These are phyloP conservation scores for Sphenostylis stenocarpa DNA, from an alignment of 306 rosid species.

Conservation along the genomic window DNA sequence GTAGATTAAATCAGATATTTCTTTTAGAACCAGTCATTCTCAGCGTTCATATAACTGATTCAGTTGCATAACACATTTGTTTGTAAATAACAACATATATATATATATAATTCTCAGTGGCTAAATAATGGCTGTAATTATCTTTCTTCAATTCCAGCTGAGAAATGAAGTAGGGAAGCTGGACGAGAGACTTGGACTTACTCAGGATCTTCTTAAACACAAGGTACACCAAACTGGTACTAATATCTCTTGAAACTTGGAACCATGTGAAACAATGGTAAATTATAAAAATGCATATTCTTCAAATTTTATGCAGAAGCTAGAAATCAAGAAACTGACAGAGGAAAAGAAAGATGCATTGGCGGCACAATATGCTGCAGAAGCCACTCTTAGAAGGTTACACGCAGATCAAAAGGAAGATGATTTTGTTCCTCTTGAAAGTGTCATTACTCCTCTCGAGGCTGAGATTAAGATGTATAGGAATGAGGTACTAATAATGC, in stretches of 20 bases:
- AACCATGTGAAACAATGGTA: not conserved
- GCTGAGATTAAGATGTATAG: conserved; percentile 81
- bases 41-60: not conserved
- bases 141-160: conserved; percentile 52
- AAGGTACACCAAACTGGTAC: conserved; percentile 53
- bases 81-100: not conserved
- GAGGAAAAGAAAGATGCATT: conserved; percentile 79
- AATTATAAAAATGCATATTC: conserved; percentile 6
- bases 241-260: conserved; percentile 22
- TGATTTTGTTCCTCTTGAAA: conserved; percentile 62
- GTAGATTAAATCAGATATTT: conserved; percentile 3
- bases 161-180: conserved; percentile 50
- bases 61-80: not conserved
- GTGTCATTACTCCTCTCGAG: conserved; percentile 82
- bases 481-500: conserved; percentile 61
- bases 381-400: conserved; percentile 80
- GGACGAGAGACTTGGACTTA: conserved; percentile 52
- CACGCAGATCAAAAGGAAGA: conserved; percentile 69
- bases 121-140: not conserved
- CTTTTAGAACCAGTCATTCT: not conserved
- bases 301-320: conserved; percentile 59
- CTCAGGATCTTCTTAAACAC: conserved; percentile 61
- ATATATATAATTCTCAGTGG: not conserved
- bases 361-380: conserved; percentile 92
- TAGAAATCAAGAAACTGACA: conserved; percentile 71